A percentile compares a stretch with the other conserved stretches of the same genome.
Evolutionary conservation across 371 early-diverging fungal species (phyloP).

Genomic region (Rhizopus arrhizus): DNA sequence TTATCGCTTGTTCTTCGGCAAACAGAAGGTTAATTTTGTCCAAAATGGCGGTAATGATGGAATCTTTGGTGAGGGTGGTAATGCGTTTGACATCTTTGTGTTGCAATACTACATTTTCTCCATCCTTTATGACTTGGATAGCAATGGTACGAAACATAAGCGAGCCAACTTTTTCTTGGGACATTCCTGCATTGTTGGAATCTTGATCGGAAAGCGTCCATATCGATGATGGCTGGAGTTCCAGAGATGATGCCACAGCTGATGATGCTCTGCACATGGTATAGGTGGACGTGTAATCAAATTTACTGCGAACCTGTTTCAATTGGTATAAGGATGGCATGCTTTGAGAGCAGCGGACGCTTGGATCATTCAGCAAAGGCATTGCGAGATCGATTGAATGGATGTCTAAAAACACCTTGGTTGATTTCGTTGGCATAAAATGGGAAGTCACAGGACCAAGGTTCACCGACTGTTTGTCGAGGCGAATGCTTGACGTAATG

Average conservation of each 20-base stretch:
- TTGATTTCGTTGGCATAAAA: constrained; percentile 11
- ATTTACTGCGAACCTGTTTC: constrained; percentile 7
- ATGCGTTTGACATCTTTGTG: not conserved
- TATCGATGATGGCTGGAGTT: constrained; percentile 6
- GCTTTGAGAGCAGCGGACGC: constrained; percentile 2
- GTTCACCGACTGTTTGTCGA: constrained; percentile 5
- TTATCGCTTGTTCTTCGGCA: constrained; percentile 5
- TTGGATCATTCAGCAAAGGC: constrained; percentile 3
- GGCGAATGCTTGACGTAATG: constrained; percentile 16
- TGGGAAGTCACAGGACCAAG: constrained; percentile 4
- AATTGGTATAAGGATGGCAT: constrained; percentile 8
- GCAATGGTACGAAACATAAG: constrained; percentile 5
- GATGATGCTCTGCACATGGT: constrained; percentile 14
- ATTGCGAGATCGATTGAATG: constrained; percentile 1
- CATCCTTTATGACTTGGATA: constrained; percentile 6
- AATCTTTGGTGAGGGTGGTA: not conserved
- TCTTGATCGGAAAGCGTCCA: constrained; percentile 8
- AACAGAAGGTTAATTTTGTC: constrained; percentile 1
- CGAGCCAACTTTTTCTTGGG: constrained; percentile 5
- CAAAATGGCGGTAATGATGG: not conserved
- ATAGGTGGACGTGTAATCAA: constrained; percentile 5
- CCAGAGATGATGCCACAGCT: not conserved
- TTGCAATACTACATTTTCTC: constrained; percentile 3
- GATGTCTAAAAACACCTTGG: constrained; percentile 7
- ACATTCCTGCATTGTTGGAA: constrained; percentile 6